Base-by-base conservation (phyloP, 2,329 filamentous ascomycete genomes). In the Bipolaris victoriae region DNA sequence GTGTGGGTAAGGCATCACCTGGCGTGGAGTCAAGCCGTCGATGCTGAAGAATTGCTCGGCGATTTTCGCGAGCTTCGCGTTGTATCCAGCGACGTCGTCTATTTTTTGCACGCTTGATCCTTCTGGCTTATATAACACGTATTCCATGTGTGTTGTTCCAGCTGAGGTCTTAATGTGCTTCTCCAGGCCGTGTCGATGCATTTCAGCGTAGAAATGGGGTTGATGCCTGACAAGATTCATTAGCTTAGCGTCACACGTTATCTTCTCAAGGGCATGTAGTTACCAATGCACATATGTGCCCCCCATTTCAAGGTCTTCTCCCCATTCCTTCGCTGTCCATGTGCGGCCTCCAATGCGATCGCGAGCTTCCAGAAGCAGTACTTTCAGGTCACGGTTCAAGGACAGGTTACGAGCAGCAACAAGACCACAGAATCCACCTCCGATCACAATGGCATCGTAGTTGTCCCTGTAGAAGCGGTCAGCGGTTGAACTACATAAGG, bases 201-300 rank as follows among this genome's bases (percentile, higher is more conserved):
- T 26, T 43, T 43, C 40, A 43, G 40, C 40, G 22, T 43, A 43
- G 40, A 43, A 1, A 43, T 43, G 40, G 40, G 40, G 40, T 43
- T 43, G 40, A 26, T 43, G 40, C 40, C 40, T 43, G 13, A 26
- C 13, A 43, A n/a, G 1, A 43, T 26, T 26, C 5, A 43, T 43
- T n/a, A 43, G 40, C 40, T 16, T 3, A 43, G 22, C 22, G 22
- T 26, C 22, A 43, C 13, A 36, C 20, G 6, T 7, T 3, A 26
- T 43, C 13, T 43, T 26, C 22, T 26, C n/a, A 1, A 26, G 40
- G 5, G 20, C 9, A 9, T 43, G 2, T 26, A 43, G 3, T 43
- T 43, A 43, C 40, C 40, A 43, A 43, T 43, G 40, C 13, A 43
- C 40, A 26, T n/a, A 43, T 43, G 40, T 43, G 20, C 40, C 40